Conservation (phyloP, 2,329 filamentous ascomycete genomes). For the Lojkania enalia region DNA sequence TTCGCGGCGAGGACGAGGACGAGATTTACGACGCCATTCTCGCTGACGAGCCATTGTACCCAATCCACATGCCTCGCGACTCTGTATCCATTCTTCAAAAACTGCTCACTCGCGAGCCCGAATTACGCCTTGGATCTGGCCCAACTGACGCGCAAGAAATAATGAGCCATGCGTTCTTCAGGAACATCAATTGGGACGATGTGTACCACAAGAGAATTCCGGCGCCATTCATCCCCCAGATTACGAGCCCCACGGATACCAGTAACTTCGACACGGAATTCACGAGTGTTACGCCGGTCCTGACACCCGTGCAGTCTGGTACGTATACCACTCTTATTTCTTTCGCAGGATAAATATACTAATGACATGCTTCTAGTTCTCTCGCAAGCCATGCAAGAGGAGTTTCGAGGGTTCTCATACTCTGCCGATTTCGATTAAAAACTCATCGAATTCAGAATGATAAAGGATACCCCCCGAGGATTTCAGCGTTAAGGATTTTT, state of each 20-base stretch:
- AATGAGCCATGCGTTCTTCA: constrained; percentile 98
- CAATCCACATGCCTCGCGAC: constrained; percentile 97
- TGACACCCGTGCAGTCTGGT: constrained; percentile 97
- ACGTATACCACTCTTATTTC: constrained; percentile 50
- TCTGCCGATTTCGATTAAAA: constrained; percentile 77
- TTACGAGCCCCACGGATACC: constrained; percentile 94
- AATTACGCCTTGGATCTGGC: constrained; percentile 87
- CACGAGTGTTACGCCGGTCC: constrained; percentile 94
- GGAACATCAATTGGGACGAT: constrained; percentile 98
- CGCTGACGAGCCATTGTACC: constrained; percentile 94
- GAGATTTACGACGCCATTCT: constrained; percentile 99
- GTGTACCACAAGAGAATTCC: constrained; percentile 93
- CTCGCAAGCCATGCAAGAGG: constrained; percentile 98
- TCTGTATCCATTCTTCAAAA: constrained; percentile 98
- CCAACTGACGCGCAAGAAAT: constrained; percentile 97
- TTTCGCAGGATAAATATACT: constrained; percentile 13
- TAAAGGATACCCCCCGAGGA: constrained; percentile 24
- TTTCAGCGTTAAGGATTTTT: constrained; percentile 12
- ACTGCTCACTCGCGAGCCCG: constrained; percentile 90
- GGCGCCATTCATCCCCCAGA: constrained; percentile 85
- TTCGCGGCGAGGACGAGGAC: constrained; percentile 98
- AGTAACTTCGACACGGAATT: constrained; percentile 99
- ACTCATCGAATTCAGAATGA: constrained; percentile 1
- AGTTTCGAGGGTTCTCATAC: constrained; percentile 98
- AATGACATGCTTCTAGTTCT: constrained; percentile 64